Base-by-base conservation (phyloP, 176 grass and related monocot species). In the maize (Zea mays) region DNA sequence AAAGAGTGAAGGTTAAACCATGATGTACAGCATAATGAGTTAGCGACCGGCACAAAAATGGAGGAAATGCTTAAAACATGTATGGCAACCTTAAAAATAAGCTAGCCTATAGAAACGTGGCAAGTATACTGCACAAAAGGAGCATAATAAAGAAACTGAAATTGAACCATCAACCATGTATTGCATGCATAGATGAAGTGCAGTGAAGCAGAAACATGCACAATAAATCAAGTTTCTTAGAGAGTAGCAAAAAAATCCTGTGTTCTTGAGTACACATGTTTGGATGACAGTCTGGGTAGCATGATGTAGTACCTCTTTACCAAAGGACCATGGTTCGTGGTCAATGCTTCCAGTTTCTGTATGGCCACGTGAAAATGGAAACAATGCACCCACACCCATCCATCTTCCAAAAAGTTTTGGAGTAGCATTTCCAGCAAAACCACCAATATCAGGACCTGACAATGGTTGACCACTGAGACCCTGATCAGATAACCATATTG, bases 311-410 rank as follows among this genome's bases (percentile, higher is more conserved):
- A 86, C 93, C 90, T 93, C 93, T 93, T 91, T 65, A 10, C 93
- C 90, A 13, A 97, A 97, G 74, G 90, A 91, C 93, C 90, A 97
- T 73, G 93, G 93, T 44, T 97, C 90, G 64, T 97, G 93, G 74
- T 93, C 90, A 64, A 68, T 85, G 70, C 90, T 97, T 75, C 84
- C 74, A 35, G 84, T 77, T 85, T 85, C 83, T 27, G 90, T 72
- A 79, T 97, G 93, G 40, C 93, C 93, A 55, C 90, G 85, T 73
- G 88, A 91, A 85, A 97, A 97, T 57, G 93, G 93, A 85, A 97
- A 97, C 62, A 97, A 61, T n/a, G 90, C 80, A 72, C 90, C 90
- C 40, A 97, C 39, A 62, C 90, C 93, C 90, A 97, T 93, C 93
- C 93, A 97, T 83, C 93, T 87, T 46, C 88, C 93, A 41, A 97